A percentile compares a stretch with the other conserved stretches of the same genome.
Conservation (phyloP, 345 rosid genomes). For the Brassica incana region DNA sequence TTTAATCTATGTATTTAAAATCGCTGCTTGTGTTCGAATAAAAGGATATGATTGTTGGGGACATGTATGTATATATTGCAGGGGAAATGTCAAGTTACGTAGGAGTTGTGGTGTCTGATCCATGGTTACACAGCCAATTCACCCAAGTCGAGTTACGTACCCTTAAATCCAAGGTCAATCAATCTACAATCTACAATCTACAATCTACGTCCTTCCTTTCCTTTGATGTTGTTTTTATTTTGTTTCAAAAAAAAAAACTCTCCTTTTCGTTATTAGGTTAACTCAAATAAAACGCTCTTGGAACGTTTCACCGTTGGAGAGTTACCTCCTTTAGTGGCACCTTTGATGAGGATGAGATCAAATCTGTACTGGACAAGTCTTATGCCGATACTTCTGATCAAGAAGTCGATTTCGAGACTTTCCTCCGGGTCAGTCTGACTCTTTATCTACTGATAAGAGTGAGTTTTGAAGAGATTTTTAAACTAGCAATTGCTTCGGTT, state of each 20-base stretch:
- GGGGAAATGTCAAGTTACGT: conserved; percentile 74
- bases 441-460: too few species aligned
- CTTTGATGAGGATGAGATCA: conserved; percentile 67
- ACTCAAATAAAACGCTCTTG: conserved; percentile 58
- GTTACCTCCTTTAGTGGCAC: conserved; percentile 66
- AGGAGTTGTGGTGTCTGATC: conserved; percentile 94
- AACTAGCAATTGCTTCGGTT: too few species aligned
- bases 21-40: background rate
- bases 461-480: too few species aligned
- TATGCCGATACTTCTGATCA: conserved; percentile 43
- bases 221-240: too few species aligned
- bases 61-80: background rate
- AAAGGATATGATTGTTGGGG: background rate
- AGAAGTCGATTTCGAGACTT: conserved; percentile 84
- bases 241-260: background rate
- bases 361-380: conserved; percentile 57
- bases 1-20: background rate
- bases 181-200: background rate
- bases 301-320: conserved; percentile 61
- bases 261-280: conserved; percentile 44
- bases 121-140: conserved; percentile 96
- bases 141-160: conserved; percentile 96
- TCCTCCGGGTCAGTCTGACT: conserved; percentile 62
- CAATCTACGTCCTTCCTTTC: too few species aligned
- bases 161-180: conserved; percentile 69